These are phyloP conservation scores for Westerdykella ornata DNA, from an alignment of 2,329 filamentous ascomycete genomes.

Conservation along the genomic window DNA sequence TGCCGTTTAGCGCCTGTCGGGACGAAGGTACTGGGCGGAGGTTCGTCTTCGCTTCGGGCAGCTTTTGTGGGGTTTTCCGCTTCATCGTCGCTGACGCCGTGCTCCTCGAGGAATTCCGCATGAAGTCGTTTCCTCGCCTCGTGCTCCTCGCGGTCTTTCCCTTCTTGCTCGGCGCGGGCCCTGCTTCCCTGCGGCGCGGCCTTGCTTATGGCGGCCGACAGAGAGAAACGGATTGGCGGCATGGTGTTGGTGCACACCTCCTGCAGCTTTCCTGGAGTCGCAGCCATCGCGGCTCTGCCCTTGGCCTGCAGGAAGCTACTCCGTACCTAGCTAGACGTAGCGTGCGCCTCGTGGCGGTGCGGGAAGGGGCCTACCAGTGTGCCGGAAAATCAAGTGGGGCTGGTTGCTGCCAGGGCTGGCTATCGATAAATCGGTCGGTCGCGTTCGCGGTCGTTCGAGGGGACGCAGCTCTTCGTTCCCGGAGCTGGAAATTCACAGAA, in stretches of 20 bases:
- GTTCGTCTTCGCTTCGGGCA: too few relatives aligned
- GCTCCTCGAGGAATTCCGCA: conserved; percentile 28
- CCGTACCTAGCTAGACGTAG: too few relatives aligned
- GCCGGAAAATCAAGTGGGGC: too few relatives aligned
- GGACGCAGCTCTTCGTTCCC: too few relatives aligned
- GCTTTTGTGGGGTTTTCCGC: conserved; percentile 1
- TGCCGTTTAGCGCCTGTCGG: conserved; percentile 27
- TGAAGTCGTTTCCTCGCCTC: conserved; percentile 26
- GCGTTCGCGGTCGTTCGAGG: too few relatives aligned
- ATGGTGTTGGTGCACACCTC: too few relatives aligned
- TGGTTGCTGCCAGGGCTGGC: too few relatives aligned
- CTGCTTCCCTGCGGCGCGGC: conserved; percentile 23
- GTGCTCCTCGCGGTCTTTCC: conserved; percentile 27
- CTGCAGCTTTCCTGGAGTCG: conserved; percentile 13
- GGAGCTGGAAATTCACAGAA: too few relatives aligned
- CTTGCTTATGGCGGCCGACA: conserved; percentile 18
- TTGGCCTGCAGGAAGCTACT: too few relatives aligned
- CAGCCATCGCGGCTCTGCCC: background rate
- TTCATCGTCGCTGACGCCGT: conserved; percentile 17
- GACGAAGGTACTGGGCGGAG: conserved; percentile 6
- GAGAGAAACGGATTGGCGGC: conserved; percentile 21
- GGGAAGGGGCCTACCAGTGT: too few relatives aligned
- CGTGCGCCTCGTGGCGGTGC: too few relatives aligned
- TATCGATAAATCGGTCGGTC: too few relatives aligned
- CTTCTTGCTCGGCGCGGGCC: conserved; percentile 26